These are phyloP conservation scores for Neonectria faginata DNA, from an alignment of 2,329 filamentous ascomycete genomes.

Conservation along the genomic window DNA sequence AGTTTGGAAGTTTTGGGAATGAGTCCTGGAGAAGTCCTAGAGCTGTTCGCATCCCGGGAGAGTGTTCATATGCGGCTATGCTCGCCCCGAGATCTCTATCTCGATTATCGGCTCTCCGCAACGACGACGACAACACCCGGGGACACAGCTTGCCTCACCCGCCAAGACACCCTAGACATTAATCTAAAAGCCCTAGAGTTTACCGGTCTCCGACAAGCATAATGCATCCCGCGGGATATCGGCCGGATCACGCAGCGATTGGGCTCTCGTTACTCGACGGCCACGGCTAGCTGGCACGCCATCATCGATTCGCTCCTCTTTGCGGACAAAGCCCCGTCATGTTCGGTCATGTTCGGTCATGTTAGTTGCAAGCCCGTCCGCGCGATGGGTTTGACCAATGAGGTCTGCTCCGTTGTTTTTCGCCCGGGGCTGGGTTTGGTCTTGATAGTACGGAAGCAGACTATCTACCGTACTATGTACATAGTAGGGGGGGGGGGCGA, in stretches of 20 bases:
- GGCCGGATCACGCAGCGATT: constrained; percentile 41
- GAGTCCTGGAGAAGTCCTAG: background rate
- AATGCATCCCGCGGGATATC: constrained; percentile 28
- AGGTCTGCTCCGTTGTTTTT: constrained; percentile 3
- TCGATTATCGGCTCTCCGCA: background rate
- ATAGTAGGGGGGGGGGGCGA: background rate
- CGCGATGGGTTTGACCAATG: constrained; percentile 20
- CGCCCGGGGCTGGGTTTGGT: background rate
- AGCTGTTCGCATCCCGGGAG: background rate
- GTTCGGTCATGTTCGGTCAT: constrained; percentile 24
- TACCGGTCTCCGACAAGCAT: constrained; percentile 17
- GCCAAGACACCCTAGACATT: background rate
- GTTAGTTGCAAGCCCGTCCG: constrained; percentile 17
- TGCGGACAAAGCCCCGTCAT: constrained; percentile 28
- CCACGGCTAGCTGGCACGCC: constrained; percentile 33
- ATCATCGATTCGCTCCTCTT: constrained; percentile 30
- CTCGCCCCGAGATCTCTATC: background rate
- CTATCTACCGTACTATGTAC: too few relatives aligned
- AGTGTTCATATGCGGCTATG: background rate
- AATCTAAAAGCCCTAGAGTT: background rate
- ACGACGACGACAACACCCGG: background rate
- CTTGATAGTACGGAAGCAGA: background rate
- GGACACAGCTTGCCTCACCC: background rate
- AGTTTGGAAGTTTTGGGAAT: background rate
- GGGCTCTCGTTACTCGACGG: constrained; percentile 15